These are phyloP conservation scores for Aspergillus sp. DNA, from an alignment of 2,329 filamentous ascomycete species.

Conservation along the genomic window DNA sequence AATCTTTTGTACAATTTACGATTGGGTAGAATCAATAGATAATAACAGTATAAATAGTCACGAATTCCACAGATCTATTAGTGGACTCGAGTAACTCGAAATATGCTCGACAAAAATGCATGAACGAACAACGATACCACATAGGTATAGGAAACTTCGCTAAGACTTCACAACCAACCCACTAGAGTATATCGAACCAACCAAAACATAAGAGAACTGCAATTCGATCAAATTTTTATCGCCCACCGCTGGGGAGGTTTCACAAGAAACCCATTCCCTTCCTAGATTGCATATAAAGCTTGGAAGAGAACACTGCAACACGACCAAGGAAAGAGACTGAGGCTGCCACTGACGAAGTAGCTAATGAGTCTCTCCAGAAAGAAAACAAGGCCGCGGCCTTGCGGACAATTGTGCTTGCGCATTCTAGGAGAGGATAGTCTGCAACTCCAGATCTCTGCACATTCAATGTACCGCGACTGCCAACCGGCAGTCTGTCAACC, in stretches of 20 bases:
- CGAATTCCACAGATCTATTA: not conserved
- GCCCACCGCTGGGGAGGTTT: conserved; percentile 1
- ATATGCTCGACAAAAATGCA: not conserved
- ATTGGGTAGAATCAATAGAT: not conserved
- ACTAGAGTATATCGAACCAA: not conserved
- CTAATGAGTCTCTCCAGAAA: conserved; percentile 12
- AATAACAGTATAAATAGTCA: not conserved
- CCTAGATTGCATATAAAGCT: conserved; percentile 13
- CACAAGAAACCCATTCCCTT: conserved; percentile 20
- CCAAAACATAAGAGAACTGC: not conserved
- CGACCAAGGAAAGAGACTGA: conserved; percentile 14
- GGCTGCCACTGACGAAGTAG: conserved; percentile 11
- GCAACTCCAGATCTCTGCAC: not conserved
- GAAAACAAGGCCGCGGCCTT: conserved; percentile 4
- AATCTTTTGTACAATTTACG: not conserved
- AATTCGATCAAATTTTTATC: not conserved
- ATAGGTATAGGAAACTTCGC: conserved; percentile 1
- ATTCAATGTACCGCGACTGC: not conserved
- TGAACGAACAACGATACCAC: not conserved
- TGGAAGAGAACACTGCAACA: conserved; percentile 17
- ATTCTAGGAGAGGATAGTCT: not conserved
- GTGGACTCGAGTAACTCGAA: not conserved
- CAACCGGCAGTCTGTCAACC: not conserved
- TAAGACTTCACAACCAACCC: not conserved
- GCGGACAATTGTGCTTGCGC: not conserved